Evolutionary conservation across 768 basidiomycete genomes (phyloP), one percentile per base, ranked within the genome.

Genomic region (Cubamyces lactineus): DNA sequence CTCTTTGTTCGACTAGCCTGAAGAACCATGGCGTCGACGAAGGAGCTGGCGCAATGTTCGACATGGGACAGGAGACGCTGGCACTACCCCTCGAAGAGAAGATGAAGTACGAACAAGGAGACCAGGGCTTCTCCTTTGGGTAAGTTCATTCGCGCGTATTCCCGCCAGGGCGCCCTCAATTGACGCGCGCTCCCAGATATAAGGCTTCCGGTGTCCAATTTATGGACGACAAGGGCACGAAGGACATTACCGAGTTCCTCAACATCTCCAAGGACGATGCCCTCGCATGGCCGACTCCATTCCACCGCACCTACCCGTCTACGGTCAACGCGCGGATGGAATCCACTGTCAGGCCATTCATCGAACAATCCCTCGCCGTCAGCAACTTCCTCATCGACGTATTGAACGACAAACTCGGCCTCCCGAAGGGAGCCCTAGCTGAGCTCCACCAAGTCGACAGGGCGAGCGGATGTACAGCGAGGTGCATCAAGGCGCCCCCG

Each of bases 21-120:
- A 79, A 80, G 64, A 80, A 82, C 64, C 79, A 81, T 57, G 79
- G 74, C 1, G 73, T 73, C 8, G 76, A 78, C 5, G 57, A 67
- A 24, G 74, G 75, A 49, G 76, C 74, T 1, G 66, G 71, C 49
- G 69, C 62, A 12, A 78, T 81, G 77, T 82, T 82, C 52, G 74
- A 75, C 7, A 73, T 80, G 68, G 80, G 80, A 13, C 72, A 74
- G 11, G 73, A 72, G 59, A 77, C 77, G 0, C 77, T 82, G 72
- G 70, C 64, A 1, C 70, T 82, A 0, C 75, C 78, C 1, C 61
- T 79, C 3, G 77, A 75, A 9, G 81, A 81, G 57, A 80, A 79
- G 67, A 59, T 77, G 67, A 69, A 71, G 54, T 82, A 69, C 51
- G 80, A 81, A 66, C 78, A 79, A 48, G 81, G 79, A 0, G 76